These are phyloP conservation scores for Flaveria sonorensis DNA, from an alignment of 129 eudicot genomes.

Conservation along the genomic window DNA sequence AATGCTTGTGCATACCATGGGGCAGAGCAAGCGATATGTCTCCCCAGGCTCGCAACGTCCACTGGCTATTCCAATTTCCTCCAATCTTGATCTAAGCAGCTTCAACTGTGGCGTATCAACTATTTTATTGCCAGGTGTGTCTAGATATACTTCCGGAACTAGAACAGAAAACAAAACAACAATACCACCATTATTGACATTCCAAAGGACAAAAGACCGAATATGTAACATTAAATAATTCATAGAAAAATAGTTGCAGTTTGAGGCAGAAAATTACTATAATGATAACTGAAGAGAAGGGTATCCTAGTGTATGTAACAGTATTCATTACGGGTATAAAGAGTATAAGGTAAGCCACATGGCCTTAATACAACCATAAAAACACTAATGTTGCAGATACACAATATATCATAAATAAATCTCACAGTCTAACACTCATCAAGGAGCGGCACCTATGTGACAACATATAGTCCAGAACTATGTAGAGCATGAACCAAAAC, in stretches of 20 bases:
- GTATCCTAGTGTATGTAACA: background rate
- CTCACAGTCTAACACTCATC: too few relatives aligned
- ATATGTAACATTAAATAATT: background rate
- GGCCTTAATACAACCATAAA: background rate
- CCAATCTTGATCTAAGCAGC: conserved; percentile 44
- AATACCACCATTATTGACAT: background rate
- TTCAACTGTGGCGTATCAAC: conserved; percentile 24
- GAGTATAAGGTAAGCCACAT: too few relatives aligned
- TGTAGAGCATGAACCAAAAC: background rate
- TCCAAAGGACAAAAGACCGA: conserved; percentile 4
- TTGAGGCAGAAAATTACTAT: conserved; percentile 7
- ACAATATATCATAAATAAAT: background rate
- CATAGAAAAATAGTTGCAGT: background rate
- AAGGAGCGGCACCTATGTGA: background rate
- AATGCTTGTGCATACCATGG: conserved; percentile 44
- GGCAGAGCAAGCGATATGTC: conserved; percentile 45
- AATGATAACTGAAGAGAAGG: background rate
- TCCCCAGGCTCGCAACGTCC: conserved; percentile 47
- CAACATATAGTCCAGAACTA: background rate
- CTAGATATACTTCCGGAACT: conserved; percentile 46
- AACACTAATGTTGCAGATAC: background rate
- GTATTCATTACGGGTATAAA: background rate
- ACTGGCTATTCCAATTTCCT: conserved; percentile 45
- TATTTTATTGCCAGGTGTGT: conserved; percentile 26
- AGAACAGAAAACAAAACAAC: background rate